Percentiles rank a stretch among this genome's conserved stretches.
Evolutionary conservation across 495 filamentous ascomycete genomes (phyloP).

Genomic region (Neurospora intermedia): DNA sequence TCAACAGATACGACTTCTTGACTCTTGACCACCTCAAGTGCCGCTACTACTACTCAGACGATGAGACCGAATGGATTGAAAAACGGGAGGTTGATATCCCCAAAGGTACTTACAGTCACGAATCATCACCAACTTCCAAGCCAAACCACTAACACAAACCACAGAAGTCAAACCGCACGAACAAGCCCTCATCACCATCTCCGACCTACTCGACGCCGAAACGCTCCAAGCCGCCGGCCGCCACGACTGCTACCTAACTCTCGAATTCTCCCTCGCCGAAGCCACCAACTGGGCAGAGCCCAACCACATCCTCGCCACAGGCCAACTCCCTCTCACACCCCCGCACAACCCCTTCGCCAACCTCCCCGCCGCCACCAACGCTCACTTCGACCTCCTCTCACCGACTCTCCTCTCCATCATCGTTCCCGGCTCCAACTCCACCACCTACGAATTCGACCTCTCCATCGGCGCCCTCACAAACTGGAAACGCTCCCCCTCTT

Average conservation of each 20-base stretch:
- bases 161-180: conserved; percentile 25
- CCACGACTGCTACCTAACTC: conserved; percentile 31
- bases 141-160: conserved; percentile 11
- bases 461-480: conserved; percentile 27
- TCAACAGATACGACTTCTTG: conserved; percentile 45
- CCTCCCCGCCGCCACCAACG: neutral
- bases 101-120: conserved; percentile 4
- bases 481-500: conserved; percentile 16
- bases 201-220: conserved; percentile 6
- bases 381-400: neutral
- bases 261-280: conserved; percentile 32
- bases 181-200: conserved; percentile 21
- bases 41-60: neutral
- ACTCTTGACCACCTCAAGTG: conserved; percentile 39
- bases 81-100: conserved; percentile 25
- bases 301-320: conserved; percentile 41
- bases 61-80: conserved; percentile 1
- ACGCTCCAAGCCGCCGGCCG: neutral
- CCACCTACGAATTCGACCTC: conserved; percentile 33
- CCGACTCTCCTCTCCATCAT: conserved; percentile 20
- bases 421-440: conserved; percentile 11
- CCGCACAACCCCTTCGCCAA: conserved; percentile 9
- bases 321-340: conserved; percentile 32
- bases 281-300: conserved; percentile 34
- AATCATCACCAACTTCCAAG: neutral